A percentile compares a stretch with the other conserved stretches of the same genome.
Conservation (phyloP, 768 basidiomycete genomes). For the Lactarius hengduanensis region DNA sequence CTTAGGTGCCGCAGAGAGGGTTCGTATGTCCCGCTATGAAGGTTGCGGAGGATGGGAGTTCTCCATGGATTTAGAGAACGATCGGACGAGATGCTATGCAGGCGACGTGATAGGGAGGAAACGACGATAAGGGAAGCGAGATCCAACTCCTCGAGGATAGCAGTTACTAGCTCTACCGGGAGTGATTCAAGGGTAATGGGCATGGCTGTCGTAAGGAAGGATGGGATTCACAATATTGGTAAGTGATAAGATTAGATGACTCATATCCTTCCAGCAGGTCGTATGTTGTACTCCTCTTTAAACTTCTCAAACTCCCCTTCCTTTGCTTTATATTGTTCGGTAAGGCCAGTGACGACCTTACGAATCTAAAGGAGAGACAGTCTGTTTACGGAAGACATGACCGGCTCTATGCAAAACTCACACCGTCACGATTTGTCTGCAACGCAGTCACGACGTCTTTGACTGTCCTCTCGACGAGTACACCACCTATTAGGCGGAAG, state of each 20-base stretch:
- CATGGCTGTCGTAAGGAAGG: slow-evolving; percentile 12
- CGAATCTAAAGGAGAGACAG: slow-evolving; percentile 57
- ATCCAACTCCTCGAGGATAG: slow-evolving; percentile 68
- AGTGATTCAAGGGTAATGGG: slow-evolving; percentile 38
- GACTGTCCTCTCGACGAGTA: slow-evolving; percentile 94
- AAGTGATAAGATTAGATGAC: slow-evolving; percentile 23
- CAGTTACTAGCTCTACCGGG: slow-evolving; percentile 76
- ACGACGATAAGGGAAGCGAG: slow-evolving; percentile 55
- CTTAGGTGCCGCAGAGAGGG: slow-evolving; percentile 55
- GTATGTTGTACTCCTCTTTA: slow-evolving; percentile 75
- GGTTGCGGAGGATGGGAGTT: slow-evolving; percentile 59
- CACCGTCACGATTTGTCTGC: slow-evolving; percentile 86
- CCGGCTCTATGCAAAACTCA: slow-evolving; percentile 40
- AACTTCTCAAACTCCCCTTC: slow-evolving; percentile 81
- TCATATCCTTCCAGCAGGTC: slow-evolving; percentile 41
- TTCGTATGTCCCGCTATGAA: slow-evolving; percentile 50
- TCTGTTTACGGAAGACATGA: slow-evolving; percentile 25
- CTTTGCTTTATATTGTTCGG: slow-evolving; percentile 86
- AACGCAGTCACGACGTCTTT: slow-evolving; percentile 90
- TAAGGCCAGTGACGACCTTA: slow-evolving; percentile 71
- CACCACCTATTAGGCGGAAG: slow-evolving; percentile 93
- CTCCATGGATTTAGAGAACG: slow-evolving; percentile 74
- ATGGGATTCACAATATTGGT: background rate
- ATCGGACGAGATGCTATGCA: slow-evolving; percentile 60
- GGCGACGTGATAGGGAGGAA: slow-evolving; percentile 59